Percentiles rank a stretch among this genome's conserved stretches.
Evolutionary conservation across 2,329 filamentous ascomycete genomes (phyloP).

Genomic region (Stemphylium lycopersici): DNA sequence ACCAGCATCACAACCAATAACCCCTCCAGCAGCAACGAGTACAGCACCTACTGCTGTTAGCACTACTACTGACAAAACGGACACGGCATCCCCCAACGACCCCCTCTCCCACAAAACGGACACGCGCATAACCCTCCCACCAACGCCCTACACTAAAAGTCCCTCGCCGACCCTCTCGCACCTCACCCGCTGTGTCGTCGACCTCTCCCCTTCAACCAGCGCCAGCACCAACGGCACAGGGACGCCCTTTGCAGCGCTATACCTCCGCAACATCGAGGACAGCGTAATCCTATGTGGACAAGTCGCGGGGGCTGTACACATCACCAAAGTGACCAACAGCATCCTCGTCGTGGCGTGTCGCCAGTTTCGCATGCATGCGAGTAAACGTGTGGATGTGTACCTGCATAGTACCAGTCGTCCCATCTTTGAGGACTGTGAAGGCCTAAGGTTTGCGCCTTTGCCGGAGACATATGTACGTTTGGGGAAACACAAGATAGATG

Average conservation of each 20-base stretch:
- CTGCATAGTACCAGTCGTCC: constrained; percentile 81
- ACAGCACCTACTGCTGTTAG: background rate
- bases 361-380: constrained; percentile 95
- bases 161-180: constrained; percentile 72
- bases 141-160: constrained; percentile 71
- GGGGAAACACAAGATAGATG: too few relatives aligned
- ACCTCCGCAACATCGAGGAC: constrained; percentile 70
- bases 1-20: background rate
- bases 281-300: constrained; percentile 79
- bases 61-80: background rate
- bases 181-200: constrained; percentile 74
- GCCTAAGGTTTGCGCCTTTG: constrained; percentile 78
- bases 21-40: constrained; percentile 35
- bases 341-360: constrained; percentile 75
- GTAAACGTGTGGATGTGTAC: constrained; percentile 80
- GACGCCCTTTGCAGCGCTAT: constrained; percentile 69
- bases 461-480: constrained; percentile 73
- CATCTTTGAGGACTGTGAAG: constrained; percentile 88
- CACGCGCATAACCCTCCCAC: constrained; percentile 75
- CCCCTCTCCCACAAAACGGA: constrained; percentile 37
- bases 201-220: constrained; percentile 72
- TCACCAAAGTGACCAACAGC: constrained; percentile 75
- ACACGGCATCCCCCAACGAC: constrained; percentile 25
- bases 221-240: constrained; percentile 25
- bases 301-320: constrained; percentile 80